A percentile compares a stretch with the other conserved stretches of the same genome.
Evolutionary conservation across 441 rosid genomes (phyloP).

Genomic region (Manihot esculenta): DNA sequence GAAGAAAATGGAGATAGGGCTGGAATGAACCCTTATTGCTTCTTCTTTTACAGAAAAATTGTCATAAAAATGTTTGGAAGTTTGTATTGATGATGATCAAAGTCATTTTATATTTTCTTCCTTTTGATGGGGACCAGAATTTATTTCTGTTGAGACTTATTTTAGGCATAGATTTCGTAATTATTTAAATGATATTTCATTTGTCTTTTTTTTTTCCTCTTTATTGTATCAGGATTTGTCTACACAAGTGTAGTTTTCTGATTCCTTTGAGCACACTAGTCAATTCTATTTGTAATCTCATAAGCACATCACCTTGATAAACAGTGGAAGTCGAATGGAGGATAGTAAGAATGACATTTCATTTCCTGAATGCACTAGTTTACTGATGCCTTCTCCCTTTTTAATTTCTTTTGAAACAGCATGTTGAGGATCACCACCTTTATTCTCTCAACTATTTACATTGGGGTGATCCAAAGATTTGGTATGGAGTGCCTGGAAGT

Average conservation of each 20-base stretch:
- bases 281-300: neutral
- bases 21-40: neutral
- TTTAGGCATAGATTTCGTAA: neutral
- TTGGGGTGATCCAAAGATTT: constrained; percentile 83
- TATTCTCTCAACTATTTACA: constrained; percentile 91
- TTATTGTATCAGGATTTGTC: neutral
- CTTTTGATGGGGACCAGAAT: neutral
- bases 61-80: neutral
- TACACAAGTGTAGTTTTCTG: neutral
- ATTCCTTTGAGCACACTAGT: neutral
- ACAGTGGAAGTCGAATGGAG: neutral
- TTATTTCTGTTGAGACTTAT: neutral
- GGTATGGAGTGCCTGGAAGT: constrained; percentile 97
- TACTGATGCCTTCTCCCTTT: constrained; percentile 17
- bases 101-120: neutral
- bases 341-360: neutral
- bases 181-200: neutral
- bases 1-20: neutral
- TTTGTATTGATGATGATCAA: neutral
- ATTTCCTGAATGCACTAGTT: constrained; percentile 1
- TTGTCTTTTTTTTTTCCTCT: too few relatives aligned
- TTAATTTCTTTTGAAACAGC: constrained; percentile 47
- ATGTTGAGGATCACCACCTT: constrained; percentile 95
- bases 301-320: neutral
- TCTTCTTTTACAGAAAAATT: neutral